Conservation (phyloP, 805 yeast species). For the Starmerella roubikii region DNA sequence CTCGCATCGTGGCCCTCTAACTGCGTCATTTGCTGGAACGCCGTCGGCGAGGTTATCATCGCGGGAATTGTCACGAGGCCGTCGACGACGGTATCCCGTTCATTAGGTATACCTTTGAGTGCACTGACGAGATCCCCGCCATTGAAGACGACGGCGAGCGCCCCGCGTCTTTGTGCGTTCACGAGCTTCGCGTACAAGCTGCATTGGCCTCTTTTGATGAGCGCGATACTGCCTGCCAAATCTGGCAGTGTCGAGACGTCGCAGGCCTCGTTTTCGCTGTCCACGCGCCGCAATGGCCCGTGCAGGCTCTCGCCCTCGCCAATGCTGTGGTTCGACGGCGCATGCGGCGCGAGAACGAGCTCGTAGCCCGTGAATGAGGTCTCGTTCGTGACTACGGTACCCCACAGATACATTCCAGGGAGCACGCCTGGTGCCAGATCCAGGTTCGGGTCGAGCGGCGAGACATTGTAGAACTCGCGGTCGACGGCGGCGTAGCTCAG, state of each 20-base stretch:
- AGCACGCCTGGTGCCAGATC: constrained; percentile 3
- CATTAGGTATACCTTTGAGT: constrained; percentile 25
- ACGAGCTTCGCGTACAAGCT: constrained; percentile 30
- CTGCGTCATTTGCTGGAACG: constrained; percentile 25
- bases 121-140: neutral
- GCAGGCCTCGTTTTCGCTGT: neutral
- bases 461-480: constrained; percentile 1
- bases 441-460: constrained; percentile 3
- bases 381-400: neutral
- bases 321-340: constrained; percentile 1
- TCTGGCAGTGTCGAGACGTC: neutral
- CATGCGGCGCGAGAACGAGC: constrained; percentile 8
- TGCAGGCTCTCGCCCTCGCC: no score
- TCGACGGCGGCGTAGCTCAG: constrained; percentile 5
- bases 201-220: constrained; percentile 34
- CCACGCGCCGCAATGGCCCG: neutral
- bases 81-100: constrained; percentile 37
- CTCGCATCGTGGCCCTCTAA: constrained; percentile 7
- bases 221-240: constrained; percentile 16
- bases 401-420: constrained; percentile 7
- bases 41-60: constrained; percentile 37
- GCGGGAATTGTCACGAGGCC: constrained; percentile 33
- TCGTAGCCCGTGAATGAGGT: constrained; percentile 4
- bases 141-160: constrained; percentile 37
- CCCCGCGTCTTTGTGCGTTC: constrained; percentile 34